Evolutionary conservation across 495 filamentous ascomycete genomes (phyloP).

Genomic region (Aspergillus leporis): DNA sequence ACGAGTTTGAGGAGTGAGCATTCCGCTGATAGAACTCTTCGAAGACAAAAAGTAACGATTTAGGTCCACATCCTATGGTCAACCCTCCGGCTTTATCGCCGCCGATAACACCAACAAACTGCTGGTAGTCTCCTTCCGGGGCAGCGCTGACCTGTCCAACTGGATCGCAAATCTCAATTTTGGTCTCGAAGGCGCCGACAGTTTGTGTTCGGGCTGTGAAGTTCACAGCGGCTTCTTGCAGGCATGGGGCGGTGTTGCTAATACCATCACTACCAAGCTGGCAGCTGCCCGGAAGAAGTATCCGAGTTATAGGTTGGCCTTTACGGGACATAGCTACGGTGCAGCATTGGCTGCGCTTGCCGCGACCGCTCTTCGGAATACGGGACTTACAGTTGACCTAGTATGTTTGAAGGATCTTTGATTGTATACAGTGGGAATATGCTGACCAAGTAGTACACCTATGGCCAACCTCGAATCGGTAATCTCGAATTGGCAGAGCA

Average conservation of each 20-base stretch:
- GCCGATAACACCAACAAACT: slow-evolving; percentile 55
- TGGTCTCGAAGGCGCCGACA: slow-evolving; percentile 20
- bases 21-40: not conserved
- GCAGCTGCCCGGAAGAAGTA: slow-evolving; percentile 31
- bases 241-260: slow-evolving; percentile 44
- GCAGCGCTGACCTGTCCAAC: slow-evolving; percentile 58
- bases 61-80: slow-evolving; percentile 34
- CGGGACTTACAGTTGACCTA: slow-evolving; percentile 33
- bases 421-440: too few species aligned
- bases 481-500: slow-evolving; percentile 52
- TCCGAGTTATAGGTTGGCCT: slow-evolving; percentile 51
- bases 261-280: slow-evolving; percentile 38
- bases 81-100: slow-evolving; percentile 63
- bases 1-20: slow-evolving; percentile 59
- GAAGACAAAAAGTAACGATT: slow-evolving; percentile 9
- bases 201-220: slow-evolving; percentile 49
- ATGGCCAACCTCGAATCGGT: slow-evolving; percentile 64
- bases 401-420: slow-evolving; percentile 19
- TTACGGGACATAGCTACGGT: slow-evolving; percentile 66
- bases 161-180: slow-evolving; percentile 59
- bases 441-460: slow-evolving; percentile 47
- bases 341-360: slow-evolving; percentile 60
- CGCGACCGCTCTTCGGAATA: slow-evolving; percentile 52
- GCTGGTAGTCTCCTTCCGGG: slow-evolving; percentile 66
- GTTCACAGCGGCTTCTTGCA: slow-evolving; percentile 53